Evolutionary conservation across 371 early-diverging fungal species (phyloP).

Genomic region (Mortierella polycephala): DNA sequence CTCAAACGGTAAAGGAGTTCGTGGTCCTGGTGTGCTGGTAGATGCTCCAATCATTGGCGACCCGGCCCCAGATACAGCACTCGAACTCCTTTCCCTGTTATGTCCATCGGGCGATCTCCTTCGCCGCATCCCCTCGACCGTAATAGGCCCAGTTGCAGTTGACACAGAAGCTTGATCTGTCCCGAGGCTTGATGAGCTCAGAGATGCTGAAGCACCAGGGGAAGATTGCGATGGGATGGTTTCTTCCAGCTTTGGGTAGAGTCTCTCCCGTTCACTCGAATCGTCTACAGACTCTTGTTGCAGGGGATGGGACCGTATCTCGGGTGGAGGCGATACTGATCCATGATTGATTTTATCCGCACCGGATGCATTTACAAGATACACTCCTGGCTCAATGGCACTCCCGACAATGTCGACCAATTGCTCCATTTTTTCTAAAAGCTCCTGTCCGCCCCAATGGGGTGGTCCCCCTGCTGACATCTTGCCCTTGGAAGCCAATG

Average conservation of each 20-base stretch:
- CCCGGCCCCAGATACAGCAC: slow-evolving; percentile 11
- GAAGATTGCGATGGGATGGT: not conserved
- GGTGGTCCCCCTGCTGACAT: slow-evolving; percentile 19
- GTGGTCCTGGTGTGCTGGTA: slow-evolving; percentile 21
- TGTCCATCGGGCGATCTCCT: slow-evolving; percentile 11
- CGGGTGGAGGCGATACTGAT: slow-evolving; percentile 26
- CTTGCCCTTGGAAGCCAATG: slow-evolving; percentile 43
- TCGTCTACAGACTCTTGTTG: slow-evolving; percentile 1
- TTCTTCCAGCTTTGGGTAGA: slow-evolving; percentile 21
- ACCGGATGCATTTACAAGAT: slow-evolving; percentile 48
- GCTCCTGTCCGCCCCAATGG: slow-evolving; percentile 41
- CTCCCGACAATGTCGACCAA: slow-evolving; percentile 47
- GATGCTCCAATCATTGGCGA: not conserved
- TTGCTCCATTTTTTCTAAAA: slow-evolving; percentile 46
- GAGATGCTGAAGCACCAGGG: not conserved
- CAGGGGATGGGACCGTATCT: slow-evolving; percentile 11
- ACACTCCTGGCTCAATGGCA: slow-evolving; percentile 51
- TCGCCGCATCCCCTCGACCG: slow-evolving; percentile 46
- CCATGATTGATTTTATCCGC: slow-evolving; percentile 55
- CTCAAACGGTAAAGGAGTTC: slow-evolving; percentile 35
- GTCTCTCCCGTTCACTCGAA: not conserved
- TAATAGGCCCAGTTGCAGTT: slow-evolving; percentile 30
- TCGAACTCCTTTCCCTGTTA: slow-evolving; percentile 17
- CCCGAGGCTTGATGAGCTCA: not conserved
- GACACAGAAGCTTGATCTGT: not conserved